Evolutionary conservation across 1,284 basidiomycete species (phyloP).

Genomic region (Boletus mariae): DNA sequence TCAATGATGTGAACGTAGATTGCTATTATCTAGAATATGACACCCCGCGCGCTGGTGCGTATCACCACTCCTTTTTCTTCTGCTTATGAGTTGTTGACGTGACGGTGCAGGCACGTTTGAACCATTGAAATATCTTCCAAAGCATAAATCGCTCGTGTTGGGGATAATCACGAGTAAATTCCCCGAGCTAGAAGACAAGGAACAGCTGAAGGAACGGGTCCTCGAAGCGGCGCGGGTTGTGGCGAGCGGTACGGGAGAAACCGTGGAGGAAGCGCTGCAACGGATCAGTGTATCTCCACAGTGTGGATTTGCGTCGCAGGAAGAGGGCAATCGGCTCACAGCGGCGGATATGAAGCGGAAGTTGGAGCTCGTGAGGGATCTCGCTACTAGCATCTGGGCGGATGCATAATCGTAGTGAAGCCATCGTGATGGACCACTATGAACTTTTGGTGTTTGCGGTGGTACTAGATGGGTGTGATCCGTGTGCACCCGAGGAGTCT

Average conservation of each 20-base stretch:
- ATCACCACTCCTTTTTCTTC: slow-evolving; percentile 38
- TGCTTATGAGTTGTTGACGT: not conserved
- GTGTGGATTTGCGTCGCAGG: slow-evolving; percentile 71
- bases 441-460: too few species aligned
- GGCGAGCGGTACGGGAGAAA: slow-evolving; percentile 48
- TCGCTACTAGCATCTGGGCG: slow-evolving; percentile 24
- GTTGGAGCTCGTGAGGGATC: slow-evolving; percentile 21
- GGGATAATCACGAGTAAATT: slow-evolving; percentile 50
- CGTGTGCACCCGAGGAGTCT: too few species aligned
- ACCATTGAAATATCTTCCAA: slow-evolving; percentile 63
- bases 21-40: slow-evolving; percentile 81
- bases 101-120: slow-evolving; percentile 42
- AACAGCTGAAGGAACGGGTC: slow-evolving; percentile 61
- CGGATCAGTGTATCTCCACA: slow-evolving; percentile 70
- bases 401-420: slow-evolving; percentile 13
- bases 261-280: slow-evolving; percentile 54
- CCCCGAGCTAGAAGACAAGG: not conserved
- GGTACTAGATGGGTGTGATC: too few species aligned
- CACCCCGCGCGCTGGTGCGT: slow-evolving; percentile 60
- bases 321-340: slow-evolving; percentile 50
- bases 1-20: slow-evolving; percentile 69
- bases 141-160: slow-evolving; percentile 65
- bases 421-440: too few species aligned
- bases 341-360: not conserved
- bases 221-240: slow-evolving; percentile 61